Base-by-base conservation (phyloP, 116 monocot genomes). In the Posidonia oceanica region DNA sequence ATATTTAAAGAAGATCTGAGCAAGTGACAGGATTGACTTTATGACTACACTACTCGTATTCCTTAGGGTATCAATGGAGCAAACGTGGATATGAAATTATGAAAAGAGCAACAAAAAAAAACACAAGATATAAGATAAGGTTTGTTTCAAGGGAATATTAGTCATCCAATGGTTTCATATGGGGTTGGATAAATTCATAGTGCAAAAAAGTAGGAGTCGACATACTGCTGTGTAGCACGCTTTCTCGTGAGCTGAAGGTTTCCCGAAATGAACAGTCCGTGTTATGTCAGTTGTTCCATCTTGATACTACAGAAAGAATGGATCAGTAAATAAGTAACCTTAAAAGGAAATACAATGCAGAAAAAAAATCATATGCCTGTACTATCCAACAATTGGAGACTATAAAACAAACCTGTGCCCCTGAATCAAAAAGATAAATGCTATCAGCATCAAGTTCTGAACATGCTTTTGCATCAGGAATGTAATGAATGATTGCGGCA, bases 231-330 rank as follows among this genome's bases (percentile, higher is more conserved):
- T 97, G 77, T 89, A 97, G 70, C 92, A 91, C 66, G 87, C 80
- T 85, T 97, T 97, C 79, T 92, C 97, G 71, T 92, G 91, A 57
- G 77, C 83, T 67, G 92, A 85, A 70, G 97, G 97, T 63, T 89
- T 97, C 44, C 89, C 91, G 82, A 97, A 97, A 83, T 97, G 97
- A 77, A 97, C 97, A 22, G 97, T 97, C 57, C 97, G 75, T 72
- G 97, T 97, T 71, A 97, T 88, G 73, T 97, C 97, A 23, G 97
- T 96, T 69, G 96, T 96, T 75, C 96, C 96, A 87, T 96, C 96
- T 79, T 82, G 79, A 86, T 94, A 94, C 95, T 95, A 64, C 21
- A 79, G 54, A 64, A 73, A 74, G 38, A 63, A 36, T 72, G 41
- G 29, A 3, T 63, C 15, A 29, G 52, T 52, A n/a, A 29, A 29